Base-by-base conservation (phyloP, 306 rosid species). In the Trifolium repens region DNA sequence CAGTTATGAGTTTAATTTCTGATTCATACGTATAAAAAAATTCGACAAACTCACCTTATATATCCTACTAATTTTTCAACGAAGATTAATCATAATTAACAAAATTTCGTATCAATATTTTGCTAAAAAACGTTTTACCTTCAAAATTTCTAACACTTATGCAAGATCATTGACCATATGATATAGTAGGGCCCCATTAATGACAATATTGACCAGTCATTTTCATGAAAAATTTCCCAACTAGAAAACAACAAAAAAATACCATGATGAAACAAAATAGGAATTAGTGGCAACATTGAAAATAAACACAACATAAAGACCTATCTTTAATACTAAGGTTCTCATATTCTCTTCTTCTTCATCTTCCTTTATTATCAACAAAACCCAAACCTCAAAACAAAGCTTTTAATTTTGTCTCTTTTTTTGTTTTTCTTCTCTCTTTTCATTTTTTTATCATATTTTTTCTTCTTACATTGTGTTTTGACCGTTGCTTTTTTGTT, bases 401-500 rank as follows among this genome's bases (percentile, higher is more conserved):
- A 81, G 46, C 75, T 57, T 76, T 83, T 83, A 61, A 12, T 30
- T 81, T 80, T 81, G 69, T 58, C 83, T 72, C 37, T 50, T 37
- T 69, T 69, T 72, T 17, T 19, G 30, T 9, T 77, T 1, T 14
- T 8, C 3, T 39, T 5, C 2, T 7, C 6, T 49, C 16, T 34
- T 12, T 16, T 46, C 9, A 7, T 19, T 11, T 39, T 26, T 34
- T 67, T 81, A 27, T 42, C 68, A 6, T 37, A 13, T 9, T 17
- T 39, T 39, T 47, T 62, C 24, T 59, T 72, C 77, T 76, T 22
- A 27, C 72, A 57, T 67, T 34, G 75, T 30, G 71, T 86, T 86
- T 88, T 87, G 94, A 91, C 97, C 94, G 94, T 91, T 89, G 74
- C 90, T 85, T 89, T 88, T 85, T 73, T 87, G 65, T 85, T 57